Base-by-base conservation (phyloP, 305 asterid genomes). In the Ajuga reptans region DNA sequence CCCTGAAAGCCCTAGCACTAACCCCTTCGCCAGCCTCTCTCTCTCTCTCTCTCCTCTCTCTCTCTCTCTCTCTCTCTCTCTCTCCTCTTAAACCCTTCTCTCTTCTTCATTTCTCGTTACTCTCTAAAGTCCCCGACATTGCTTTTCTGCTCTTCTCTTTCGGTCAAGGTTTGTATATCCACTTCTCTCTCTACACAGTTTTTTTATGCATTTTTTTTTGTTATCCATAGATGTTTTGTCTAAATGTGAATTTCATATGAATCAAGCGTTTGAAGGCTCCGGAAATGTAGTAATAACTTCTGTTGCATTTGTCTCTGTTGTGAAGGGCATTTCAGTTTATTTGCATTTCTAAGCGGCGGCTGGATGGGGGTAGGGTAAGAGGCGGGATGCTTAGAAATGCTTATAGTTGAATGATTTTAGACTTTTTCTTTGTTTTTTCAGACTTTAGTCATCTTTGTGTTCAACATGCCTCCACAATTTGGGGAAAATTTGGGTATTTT, bases 1-100 rank as follows among this genome's bases (percentile, higher is more conserved):
- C 75, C 81, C 77, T 71, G 36, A 57, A 78, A 58, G 37, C 55
- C 72, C 74, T 57, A 56, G n/a, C 42, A 18, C 64, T 68, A 60
- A 74, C 75, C 82, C 71, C 83, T 80, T 73, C 80, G 11, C 73
- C 80, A 80, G 75, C 80, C n/a, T 43, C 64, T 14, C 57, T 21
- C 16, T 12, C 66, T 24, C 71, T 29, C 59, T 27, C 31, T 27
- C 31, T 27, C 31, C n/a, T n/a, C n/a, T n/a, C 75, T 75, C 72
- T 54, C 39, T 29, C 34, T 16, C 42, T 42, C 63, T 14, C 57
- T 21, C 16, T 12, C 66, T 24, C 71, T 29, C 59, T 27, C 31
- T 31, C 36, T 31, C 36, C 27, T 39, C 72, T 73, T 63, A 79
- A 79, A 75, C 80, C 75, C 77, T 75, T 54, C 39, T 29, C 34